Conservation (phyloP, 768 basidiomycete genomes). For the Podaxis carcinomalis region DNA sequence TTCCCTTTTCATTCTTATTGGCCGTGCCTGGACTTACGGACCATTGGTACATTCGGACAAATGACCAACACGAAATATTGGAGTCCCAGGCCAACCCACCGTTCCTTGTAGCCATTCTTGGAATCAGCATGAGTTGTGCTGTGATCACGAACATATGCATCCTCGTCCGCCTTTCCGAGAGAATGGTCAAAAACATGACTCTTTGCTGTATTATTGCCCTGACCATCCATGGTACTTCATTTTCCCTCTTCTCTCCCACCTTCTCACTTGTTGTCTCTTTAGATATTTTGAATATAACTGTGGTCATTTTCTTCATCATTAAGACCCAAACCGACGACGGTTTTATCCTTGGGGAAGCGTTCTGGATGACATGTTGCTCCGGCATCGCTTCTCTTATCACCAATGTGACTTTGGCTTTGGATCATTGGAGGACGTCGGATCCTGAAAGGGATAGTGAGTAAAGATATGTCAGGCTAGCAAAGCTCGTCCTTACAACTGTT, state of each 20-base stretch:
- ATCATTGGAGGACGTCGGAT: slow-evolving; percentile 53
- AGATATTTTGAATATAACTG: slow-evolving; percentile 69
- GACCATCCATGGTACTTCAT: slow-evolving; percentile 60
- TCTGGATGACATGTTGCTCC: slow-evolving; percentile 77
- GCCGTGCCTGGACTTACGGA: slow-evolving; percentile 79
- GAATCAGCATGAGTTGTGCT: slow-evolving; percentile 63
- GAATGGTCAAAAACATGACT: slow-evolving; percentile 56
- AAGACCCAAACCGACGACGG: slow-evolving; percentile 57
- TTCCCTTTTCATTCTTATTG: slow-evolving; percentile 77
- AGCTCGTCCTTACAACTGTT: not conserved
- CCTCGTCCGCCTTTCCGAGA: slow-evolving; percentile 70
- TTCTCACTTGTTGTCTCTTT: not conserved
- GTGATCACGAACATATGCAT: slow-evolving; percentile 66
- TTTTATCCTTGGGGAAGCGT: slow-evolving; percentile 66
- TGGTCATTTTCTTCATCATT: slow-evolving; percentile 59
- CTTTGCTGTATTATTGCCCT: slow-evolving; percentile 59
- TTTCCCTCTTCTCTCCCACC: not conserved
- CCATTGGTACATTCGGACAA: slow-evolving; percentile 65
- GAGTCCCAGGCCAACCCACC: slow-evolving; percentile 49
- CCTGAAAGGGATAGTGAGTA: slow-evolving; percentile 38
- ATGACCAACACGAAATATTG: slow-evolving; percentile 33
- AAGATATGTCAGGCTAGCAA: not conserved
- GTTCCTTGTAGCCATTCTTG: slow-evolving; percentile 58
- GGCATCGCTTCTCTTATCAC: slow-evolving; percentile 62
- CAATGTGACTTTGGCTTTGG: slow-evolving; percentile 64